Conservation (phyloP, 2,329 filamentous ascomycete species). For the Claviceps purpurea region DNA sequence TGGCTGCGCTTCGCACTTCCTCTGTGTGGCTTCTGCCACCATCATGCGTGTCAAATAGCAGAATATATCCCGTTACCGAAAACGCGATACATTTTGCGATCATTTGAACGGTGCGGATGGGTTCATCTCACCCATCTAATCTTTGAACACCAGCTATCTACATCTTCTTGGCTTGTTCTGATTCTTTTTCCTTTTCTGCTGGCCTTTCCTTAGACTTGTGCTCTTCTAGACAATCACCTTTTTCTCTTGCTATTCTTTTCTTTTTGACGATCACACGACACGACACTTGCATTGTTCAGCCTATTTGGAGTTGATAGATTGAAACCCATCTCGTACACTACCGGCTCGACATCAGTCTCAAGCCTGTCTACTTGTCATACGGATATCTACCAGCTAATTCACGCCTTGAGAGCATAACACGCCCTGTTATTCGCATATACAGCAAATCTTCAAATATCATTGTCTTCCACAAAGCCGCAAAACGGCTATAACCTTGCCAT, state of each 20-base stretch:
- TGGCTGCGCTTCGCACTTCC: slow-evolving; percentile 1
- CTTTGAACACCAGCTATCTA: neutral
- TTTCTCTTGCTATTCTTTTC: slow-evolving; percentile 11
- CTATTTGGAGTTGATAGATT: slow-evolving; percentile 10
- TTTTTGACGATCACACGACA: slow-evolving; percentile 5
- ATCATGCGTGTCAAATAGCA: slow-evolving; percentile 10
- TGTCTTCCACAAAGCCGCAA: neutral
- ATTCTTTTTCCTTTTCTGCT: slow-evolving; percentile 14
- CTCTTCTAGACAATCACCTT: slow-evolving; percentile 23
- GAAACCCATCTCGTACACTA: neutral
- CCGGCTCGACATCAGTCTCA: neutral
- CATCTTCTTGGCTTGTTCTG: slow-evolving; percentile 5
- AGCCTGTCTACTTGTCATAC: neutral
- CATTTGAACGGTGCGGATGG: slow-evolving; percentile 14
- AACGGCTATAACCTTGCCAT: neutral
- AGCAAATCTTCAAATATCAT: neutral
- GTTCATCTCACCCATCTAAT: slow-evolving; percentile 5
- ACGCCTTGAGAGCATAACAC: slow-evolving; percentile 8
- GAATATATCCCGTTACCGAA: slow-evolving; percentile 7
- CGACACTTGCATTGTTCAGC: slow-evolving; percentile 9
- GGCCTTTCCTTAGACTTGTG: slow-evolving; percentile 24
- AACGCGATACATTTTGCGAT: slow-evolving; percentile 1
- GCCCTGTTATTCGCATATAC: too few species aligned
- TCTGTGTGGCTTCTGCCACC: slow-evolving; percentile 3
- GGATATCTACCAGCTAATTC: slow-evolving; percentile 1